Conservation (phyloP, 805 yeast species). For the Candida berthetii region DNA sequence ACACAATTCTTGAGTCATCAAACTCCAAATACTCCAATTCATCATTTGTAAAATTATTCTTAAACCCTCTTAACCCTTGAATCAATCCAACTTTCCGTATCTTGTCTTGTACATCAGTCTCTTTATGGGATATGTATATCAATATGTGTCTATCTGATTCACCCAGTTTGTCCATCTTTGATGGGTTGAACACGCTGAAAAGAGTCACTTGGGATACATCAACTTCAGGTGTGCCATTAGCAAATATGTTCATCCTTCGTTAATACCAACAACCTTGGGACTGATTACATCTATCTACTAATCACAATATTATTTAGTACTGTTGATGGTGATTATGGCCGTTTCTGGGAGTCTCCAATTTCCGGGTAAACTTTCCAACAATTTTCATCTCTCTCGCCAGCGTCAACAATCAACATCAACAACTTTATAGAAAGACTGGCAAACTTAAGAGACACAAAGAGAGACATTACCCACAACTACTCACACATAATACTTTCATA, state of each 20-base stretch:
- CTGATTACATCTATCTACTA: too few species aligned
- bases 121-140: conserved; percentile 7
- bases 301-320: too few species aligned
- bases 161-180: neutral
- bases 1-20: conserved; percentile 15
- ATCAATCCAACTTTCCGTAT: conserved; percentile 34
- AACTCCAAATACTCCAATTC: conserved; percentile 3
- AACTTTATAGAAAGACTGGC: too few species aligned
- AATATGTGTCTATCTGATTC: neutral
- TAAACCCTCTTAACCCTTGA: conserved; percentile 28
- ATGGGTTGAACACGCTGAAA: neutral
- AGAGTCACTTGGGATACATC: neutral
- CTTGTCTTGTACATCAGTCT: conserved; percentile 25
- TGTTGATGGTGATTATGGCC: too few species aligned
- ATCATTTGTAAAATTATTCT: conserved; percentile 14
- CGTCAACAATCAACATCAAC: neutral
- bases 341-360: too few species aligned
- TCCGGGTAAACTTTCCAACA: neutral
- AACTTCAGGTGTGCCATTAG: neutral
- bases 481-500: too few species aligned
- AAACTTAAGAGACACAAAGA: too few species aligned
- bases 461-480: too few species aligned
- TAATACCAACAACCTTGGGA: neutral
- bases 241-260: neutral
- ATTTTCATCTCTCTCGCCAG: neutral